Evolutionary conservation across 306 rosid species (phyloP), one percentile per base, ranked within the genome.

Genomic region (Vachellia collinsii): DNA sequence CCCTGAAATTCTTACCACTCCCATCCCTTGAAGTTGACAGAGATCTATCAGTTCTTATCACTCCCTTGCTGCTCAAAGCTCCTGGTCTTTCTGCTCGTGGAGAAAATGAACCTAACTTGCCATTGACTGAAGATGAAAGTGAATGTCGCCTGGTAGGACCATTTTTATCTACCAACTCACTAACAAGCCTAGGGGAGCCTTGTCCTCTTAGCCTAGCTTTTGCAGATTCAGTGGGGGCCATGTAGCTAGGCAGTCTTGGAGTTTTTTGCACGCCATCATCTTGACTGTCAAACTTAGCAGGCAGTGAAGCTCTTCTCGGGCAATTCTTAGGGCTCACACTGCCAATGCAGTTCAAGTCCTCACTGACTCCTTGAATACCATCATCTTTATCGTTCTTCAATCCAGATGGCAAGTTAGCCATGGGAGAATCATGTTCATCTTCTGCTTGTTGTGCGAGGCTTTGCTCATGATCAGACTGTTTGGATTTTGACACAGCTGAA

Each of bases 191-290:
- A 0, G 79, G 82, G 34, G 82, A 85, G 64, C 82, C 76, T 72
- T 72, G 86, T 53, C 78, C 91, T 88, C 81, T 85, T 42, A 88
- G 84, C 80, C 69, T 88, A 70, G 85, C 91, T 51, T 85, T 88
- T 36, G 87, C 85, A 70, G 91, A 88, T 78, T 85, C 83, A 34
- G 91, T 88, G 12, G 88, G 82, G 20, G 73, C 79, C 91, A 88
- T 88, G 34, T 88, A 88, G 73, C 86, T 85, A 0, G 91, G 88
- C 23, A 81, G 17, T 50, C 70, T 77, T 37, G 75, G 80, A 47
- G 68, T 64, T 64, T 65, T 65, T 37, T 65, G 87, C 11, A 68
- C 38, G 13, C 69, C 71, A 58, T 54, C 81, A 44, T 88, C 85
- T 29, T 56, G 81, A 72, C 50, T 46, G 7, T 76, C 80, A 22